Base-by-base conservation (phyloP, 129 eudicot species). In the Sambucus nigra region DNA sequence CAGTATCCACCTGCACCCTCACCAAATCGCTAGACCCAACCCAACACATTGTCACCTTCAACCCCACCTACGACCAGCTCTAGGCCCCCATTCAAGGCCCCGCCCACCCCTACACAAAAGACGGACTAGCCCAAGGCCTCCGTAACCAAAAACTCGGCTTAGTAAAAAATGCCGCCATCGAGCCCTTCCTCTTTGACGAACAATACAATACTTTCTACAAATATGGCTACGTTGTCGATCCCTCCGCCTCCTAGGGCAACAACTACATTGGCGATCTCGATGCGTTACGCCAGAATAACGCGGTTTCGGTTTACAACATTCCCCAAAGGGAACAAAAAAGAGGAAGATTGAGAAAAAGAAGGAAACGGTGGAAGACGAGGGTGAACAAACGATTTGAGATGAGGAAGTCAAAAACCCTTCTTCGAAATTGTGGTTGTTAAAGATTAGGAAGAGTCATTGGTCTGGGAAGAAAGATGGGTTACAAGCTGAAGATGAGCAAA, bases 81-180 rank as follows among this genome's bases (percentile, higher is more conserved):
- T 91, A 95, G 98, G 83, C 98, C 2, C 98, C 98, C 1, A 79
- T 91, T 25, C 73, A 67, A 11, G 95, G 98, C 15, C 98, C 98
- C 0, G 73, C 98, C 1, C 98, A 91, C 32, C 98, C 98, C 5
- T 85, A 81, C 69, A 94, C 98, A 13, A 91, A 91, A 35, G 98
- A 91, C 69, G 98, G 98, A 20, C 33, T 91, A 4, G 95, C 98
- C 5, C 98, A 91, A 41, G 98, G 98, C 18, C 73, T 91, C 59
- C 81, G 98, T 13, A 91, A 91, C 66, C 98, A 91, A 58, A 91
- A 91, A 65, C 61, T 91, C 38, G 98, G 98, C 58, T 86, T 82
- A 48, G 98, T 91, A 0, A 95, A 91, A 28, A 57, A 91, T 33
- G 98, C 95, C 2, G 55, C 87, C 0, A 79, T 85, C 19, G 81